phyloP scores from a whole-genome alignment of 257 asterid genomes.

The Jasminum sambac region DNA sequence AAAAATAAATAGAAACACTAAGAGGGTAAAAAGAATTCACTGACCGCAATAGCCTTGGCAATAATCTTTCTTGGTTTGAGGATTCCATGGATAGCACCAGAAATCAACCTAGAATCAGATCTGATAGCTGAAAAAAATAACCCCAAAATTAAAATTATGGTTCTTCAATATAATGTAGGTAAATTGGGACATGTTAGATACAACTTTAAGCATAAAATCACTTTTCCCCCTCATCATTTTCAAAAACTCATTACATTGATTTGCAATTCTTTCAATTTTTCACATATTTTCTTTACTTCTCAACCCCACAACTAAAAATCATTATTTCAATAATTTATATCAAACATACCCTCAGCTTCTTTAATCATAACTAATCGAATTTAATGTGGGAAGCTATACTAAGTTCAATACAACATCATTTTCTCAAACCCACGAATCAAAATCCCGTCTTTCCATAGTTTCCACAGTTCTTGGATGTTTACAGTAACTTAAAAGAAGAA shows the following conservation, averaged over 20 bases:
- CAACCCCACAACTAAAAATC: not conserved
- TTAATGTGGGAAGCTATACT: not conserved
- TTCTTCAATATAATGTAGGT: constrained; percentile 11
- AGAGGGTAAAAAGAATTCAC: constrained; percentile 31
- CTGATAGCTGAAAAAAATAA: constrained; percentile 40
- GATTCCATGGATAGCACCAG: constrained; percentile 31
- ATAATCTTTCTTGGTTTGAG: constrained; percentile 35
- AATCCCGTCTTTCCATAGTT: constrained; percentile 1
- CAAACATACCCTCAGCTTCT: too few species aligned
- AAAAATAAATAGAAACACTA: not conserved
- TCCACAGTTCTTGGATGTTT: not conserved
- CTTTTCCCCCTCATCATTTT: too few species aligned
- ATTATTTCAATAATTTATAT: too few species aligned
- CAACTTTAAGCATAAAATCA: constrained; percentile 2
- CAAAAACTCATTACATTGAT: too few species aligned
- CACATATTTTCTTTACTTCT: too few species aligned
- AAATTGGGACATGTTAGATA: not conserved
- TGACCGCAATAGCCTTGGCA: constrained; percentile 54
- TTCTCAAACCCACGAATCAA: constrained; percentile 5
- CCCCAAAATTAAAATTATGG: constrained; percentile 7
- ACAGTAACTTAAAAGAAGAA: not conserved
- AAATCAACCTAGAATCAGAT: constrained; percentile 45
- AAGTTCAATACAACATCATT: constrained; percentile 7
- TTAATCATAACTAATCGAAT: not conserved
- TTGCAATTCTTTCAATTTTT: too few species aligned